Conservation (phyloP, 352 stramenopile genomes). For the Globisporangium cylindrosporum region DNA sequence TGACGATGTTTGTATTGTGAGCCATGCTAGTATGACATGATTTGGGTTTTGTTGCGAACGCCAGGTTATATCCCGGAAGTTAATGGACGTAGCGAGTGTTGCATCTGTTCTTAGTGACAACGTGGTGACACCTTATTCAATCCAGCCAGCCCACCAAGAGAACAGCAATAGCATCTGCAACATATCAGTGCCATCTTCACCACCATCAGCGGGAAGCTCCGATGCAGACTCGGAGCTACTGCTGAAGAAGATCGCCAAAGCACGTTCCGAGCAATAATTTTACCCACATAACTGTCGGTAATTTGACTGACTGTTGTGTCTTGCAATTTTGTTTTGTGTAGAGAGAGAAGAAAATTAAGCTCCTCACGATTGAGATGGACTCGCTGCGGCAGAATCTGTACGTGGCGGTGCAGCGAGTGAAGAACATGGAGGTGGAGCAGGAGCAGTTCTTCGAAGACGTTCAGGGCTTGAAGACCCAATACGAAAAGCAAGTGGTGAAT, state of each 20-base stretch:
- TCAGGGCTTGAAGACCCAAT: constrained; percentile 70
- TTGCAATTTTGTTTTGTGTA: constrained; percentile 3
- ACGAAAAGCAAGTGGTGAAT: constrained; percentile 35
- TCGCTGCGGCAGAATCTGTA: constrained; percentile 41
- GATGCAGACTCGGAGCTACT: constrained; percentile 5
- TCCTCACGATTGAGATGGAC: constrained; percentile 32
- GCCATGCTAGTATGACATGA: background rate
- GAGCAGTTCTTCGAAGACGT: constrained; percentile 80
- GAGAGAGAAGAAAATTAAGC: constrained; percentile 59
- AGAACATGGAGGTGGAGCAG: constrained; percentile 83
- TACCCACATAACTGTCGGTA: background rate
- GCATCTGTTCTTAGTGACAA: constrained; percentile 4
- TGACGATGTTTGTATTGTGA: background rate
- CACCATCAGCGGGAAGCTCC: background rate
- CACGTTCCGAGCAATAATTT: background rate
- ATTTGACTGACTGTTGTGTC: background rate
- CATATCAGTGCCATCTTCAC: background rate
- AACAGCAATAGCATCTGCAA: background rate
- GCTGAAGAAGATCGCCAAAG: constrained; percentile 28
- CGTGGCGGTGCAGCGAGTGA: constrained; percentile 52
- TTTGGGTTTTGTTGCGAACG: background rate
- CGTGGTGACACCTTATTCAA: background rate
- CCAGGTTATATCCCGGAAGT: background rate
- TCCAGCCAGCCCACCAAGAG: background rate
- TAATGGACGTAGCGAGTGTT: constrained; percentile 9